Evolutionary conservation across 495 filamentous ascomycete genomes (phyloP), one percentile per base, ranked within the genome.

Genomic region (Trichoderma asperelloides): DNA sequence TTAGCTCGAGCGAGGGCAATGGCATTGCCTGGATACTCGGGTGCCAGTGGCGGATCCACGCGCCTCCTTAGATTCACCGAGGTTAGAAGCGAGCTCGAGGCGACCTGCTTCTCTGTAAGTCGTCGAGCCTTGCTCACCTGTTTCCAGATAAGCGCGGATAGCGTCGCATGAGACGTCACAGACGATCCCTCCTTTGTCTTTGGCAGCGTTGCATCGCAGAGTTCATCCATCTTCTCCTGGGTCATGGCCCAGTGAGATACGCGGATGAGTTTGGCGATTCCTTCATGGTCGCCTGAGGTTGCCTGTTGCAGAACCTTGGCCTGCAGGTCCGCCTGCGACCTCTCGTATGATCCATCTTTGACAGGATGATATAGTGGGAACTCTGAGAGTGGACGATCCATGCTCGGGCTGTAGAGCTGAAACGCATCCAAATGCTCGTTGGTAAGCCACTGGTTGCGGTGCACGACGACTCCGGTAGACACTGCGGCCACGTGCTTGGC

Each of bases 1-100:
- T 47, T 66, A 9, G 65, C 65, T 28, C 37, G 51, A 12, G 45
- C 65, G 43, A 66, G 65, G 16, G 43, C 65, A 41, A 66, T 66
- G 65, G 65, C 65, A 15, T 66, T 66, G n/a, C 65, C 65, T 15
- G 65, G 43, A 45, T 66, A 66, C 25, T 66, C 65, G 45, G 30
- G 37, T 23, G 65, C 45, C 45, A 66, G 47, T 11, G 65, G 65
- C 65, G 65, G 65, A 11, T 55, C 51, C 27, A 66, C 51, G 25
- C 65, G 43, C 65, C 51, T 47, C 43, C 65, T 47, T 45, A 66
- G 43, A 15, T 66, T 66, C 25, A 66, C 65, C 18, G 65, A 47
- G 37, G 45, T 66, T 13, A 66, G 16, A 30, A 66, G 65, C 45
- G 65, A 66, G 65, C 65, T 66, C 23, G 43, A 37, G 45, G 27